Evolutionary conservation across 495 filamentous ascomycete genomes (phyloP).

Genomic region (Sordaria brevicollis): DNA sequence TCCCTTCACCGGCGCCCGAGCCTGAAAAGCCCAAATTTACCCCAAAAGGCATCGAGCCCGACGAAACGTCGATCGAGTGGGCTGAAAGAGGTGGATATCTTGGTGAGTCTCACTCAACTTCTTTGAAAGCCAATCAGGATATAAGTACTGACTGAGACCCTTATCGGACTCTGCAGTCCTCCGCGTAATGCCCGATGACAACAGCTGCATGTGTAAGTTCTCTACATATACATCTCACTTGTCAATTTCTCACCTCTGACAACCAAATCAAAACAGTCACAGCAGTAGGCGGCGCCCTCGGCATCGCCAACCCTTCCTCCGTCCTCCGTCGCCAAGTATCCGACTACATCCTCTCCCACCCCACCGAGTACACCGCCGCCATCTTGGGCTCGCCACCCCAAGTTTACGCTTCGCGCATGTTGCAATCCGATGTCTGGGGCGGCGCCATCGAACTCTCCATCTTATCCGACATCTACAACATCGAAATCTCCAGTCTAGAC

Average conservation of each 20-base stretch:
- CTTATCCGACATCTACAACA: conserved; percentile 70
- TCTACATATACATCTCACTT: neutral
- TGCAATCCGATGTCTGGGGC: conserved; percentile 75
- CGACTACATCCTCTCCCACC: conserved; percentile 64
- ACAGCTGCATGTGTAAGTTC: conserved; percentile 65
- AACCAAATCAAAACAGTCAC: conserved; percentile 47
- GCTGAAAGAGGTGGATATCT: conserved; percentile 19
- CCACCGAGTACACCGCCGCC: conserved; percentile 58
- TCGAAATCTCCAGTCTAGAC: conserved; percentile 83
- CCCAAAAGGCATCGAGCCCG: conserved; percentile 23
- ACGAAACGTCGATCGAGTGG: conserved; percentile 26
- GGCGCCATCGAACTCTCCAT: conserved; percentile 85
- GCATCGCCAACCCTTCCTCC: conserved; percentile 16
- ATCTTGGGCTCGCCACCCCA: conserved; percentile 67
- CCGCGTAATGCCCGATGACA: conserved; percentile 95
- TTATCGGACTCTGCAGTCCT: conserved; percentile 53
- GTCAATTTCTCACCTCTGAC: neutral
- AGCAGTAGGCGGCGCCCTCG: conserved; percentile 69
- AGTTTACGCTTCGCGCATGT: conserved; percentile 79
- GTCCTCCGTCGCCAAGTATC: conserved; percentile 75
- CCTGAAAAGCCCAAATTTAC: conserved; percentile 11
- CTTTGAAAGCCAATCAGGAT: too few relatives aligned
- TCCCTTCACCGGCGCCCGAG: neutral
- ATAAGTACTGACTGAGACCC: neutral
- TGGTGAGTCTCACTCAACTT: conserved; percentile 4